These are phyloP conservation scores for Pezicula neosporulosa DNA, from an alignment of 2,329 filamentous ascomycete genomes.

Conservation along the genomic window DNA sequence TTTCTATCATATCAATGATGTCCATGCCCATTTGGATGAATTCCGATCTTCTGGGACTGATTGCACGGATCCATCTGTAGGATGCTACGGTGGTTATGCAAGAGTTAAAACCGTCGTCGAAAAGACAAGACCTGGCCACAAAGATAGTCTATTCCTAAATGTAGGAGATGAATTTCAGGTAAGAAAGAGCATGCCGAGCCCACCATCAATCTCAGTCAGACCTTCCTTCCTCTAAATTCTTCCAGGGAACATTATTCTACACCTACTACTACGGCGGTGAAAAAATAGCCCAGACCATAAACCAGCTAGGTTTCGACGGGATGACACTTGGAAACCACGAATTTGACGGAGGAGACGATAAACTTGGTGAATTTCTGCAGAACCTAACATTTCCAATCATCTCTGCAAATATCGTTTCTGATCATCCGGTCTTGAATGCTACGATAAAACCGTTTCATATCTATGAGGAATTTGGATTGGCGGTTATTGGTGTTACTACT, in stretches of 20 bases:
- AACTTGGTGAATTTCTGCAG: constrained; percentile 56
- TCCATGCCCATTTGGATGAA: constrained; percentile 64
- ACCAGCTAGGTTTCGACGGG: constrained; percentile 61
- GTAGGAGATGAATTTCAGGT: constrained; percentile 61
- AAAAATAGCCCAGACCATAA: constrained; percentile 65
- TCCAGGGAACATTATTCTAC: constrained; percentile 64
- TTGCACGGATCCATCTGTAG: constrained; percentile 51
- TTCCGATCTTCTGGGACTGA: constrained; percentile 59
- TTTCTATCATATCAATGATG: constrained; percentile 69
- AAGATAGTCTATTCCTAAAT: constrained; percentile 61
- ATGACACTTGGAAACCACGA: constrained; percentile 69
- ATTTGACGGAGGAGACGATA: constrained; percentile 62
- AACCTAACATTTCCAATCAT: constrained; percentile 65
- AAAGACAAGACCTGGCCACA: constrained; percentile 50
- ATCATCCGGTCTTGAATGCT: constrained; percentile 54
- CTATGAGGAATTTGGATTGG: constrained; percentile 57
- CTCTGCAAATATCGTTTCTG: constrained; percentile 60
- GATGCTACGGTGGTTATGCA: constrained; percentile 63
- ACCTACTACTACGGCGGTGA: constrained; percentile 62
- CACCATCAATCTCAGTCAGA: too few relatives aligned
- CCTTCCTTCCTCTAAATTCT: too few relatives aligned
- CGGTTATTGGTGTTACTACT: constrained; percentile 63
- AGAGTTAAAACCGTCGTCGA: constrained; percentile 60
- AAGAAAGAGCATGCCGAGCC: too few relatives aligned
- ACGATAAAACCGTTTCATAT: constrained; percentile 65